Conservation (phyloP, 2,329 filamentous ascomycete species). For the Clathrospora elynae region DNA sequence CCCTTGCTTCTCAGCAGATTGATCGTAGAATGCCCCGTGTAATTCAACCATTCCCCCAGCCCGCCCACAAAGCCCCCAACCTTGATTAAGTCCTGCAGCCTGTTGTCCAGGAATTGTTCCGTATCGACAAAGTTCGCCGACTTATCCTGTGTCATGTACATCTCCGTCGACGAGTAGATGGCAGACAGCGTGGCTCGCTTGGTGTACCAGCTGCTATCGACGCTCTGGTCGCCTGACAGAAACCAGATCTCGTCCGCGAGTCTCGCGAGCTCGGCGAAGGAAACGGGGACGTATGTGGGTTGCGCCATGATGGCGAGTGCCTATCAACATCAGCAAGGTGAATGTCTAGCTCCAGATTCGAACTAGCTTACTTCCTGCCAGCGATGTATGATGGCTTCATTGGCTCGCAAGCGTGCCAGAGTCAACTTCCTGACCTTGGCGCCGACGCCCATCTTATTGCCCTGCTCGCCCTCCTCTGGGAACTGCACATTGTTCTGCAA, state of each 20-base stretch:
- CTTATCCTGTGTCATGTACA: conserved; percentile 92
- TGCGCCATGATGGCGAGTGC: conserved; percentile 91
- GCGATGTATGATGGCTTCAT: conserved; percentile 70
- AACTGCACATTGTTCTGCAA: conserved; percentile 59
- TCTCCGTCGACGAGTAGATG: conserved; percentile 74
- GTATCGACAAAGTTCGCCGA: conserved; percentile 77
- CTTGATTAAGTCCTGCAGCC: conserved; percentile 70
- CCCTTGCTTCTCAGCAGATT: conserved; percentile 90
- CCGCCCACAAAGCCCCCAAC: conserved; percentile 67
- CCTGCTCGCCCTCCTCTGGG: conserved; percentile 37
- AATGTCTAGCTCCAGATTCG: conserved; percentile 37
- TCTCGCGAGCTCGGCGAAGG: conserved; percentile 76
- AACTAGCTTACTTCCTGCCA: conserved; percentile 78
- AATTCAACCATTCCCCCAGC: conserved; percentile 78
- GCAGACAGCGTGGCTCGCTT: conserved; percentile 67
- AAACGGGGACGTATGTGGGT: conserved; percentile 74
- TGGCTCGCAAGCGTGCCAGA: conserved; percentile 77
- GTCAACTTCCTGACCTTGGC: conserved; percentile 72
- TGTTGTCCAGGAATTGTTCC: conserved; percentile 75
- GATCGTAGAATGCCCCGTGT: conserved; percentile 75
- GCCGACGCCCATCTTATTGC: conserved; percentile 56
- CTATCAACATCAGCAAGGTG: conserved; percentile 50
- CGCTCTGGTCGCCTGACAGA: conserved; percentile 77
- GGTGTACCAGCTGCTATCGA: conserved; percentile 89
- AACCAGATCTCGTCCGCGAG: conserved; percentile 94